A percentile compares a stretch with the other conserved stretches of the same genome.
Conservation (phyloP, 106 monocot species). For the Phalaenopsis aphrodite region DNA sequence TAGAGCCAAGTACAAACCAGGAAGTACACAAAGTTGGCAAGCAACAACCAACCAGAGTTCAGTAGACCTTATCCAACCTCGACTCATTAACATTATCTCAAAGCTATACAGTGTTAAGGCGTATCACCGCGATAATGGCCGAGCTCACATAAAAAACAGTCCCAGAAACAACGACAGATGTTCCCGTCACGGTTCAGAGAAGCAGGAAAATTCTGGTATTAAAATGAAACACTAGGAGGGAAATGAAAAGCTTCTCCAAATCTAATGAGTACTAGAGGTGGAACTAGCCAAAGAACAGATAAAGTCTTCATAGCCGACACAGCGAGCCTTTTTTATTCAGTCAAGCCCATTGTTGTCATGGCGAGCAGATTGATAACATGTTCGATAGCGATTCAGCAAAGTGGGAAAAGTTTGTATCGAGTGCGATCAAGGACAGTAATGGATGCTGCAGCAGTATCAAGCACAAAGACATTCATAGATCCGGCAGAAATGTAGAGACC, state of each 20-base stretch:
- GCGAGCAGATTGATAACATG: not conserved
- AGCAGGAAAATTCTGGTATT: slow-evolving; percentile 3
- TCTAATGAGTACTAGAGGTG: not conserved
- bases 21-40: slow-evolving; percentile 8
- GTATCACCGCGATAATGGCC: not conserved
- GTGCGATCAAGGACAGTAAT: slow-evolving; percentile 4
- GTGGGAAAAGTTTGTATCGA: not conserved
- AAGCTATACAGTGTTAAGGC: not conserved
- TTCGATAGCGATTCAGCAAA: not conserved
- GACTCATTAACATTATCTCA: slow-evolving; percentile 10
- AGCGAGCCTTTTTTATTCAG: not conserved
- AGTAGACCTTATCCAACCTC: slow-evolving; percentile 10
- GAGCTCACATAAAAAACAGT: not conserved
- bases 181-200: not conserved
- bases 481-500: not conserved
- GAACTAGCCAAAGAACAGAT: slow-evolving; percentile 8
- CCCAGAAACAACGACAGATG: not conserved
- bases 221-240: slow-evolving; percentile 6
- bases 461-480: not conserved
- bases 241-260: slow-evolving; percentile 11
- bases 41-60: not conserved
- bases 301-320: not conserved
- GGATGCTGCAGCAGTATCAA: not conserved
- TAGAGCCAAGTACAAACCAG: not conserved
- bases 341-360: not conserved